A percentile compares a stretch with the other conserved stretches of the same genome.
Evolutionary conservation across 2,329 filamentous ascomycete species (phyloP).

Genomic region (Aspergillus sp.): DNA sequence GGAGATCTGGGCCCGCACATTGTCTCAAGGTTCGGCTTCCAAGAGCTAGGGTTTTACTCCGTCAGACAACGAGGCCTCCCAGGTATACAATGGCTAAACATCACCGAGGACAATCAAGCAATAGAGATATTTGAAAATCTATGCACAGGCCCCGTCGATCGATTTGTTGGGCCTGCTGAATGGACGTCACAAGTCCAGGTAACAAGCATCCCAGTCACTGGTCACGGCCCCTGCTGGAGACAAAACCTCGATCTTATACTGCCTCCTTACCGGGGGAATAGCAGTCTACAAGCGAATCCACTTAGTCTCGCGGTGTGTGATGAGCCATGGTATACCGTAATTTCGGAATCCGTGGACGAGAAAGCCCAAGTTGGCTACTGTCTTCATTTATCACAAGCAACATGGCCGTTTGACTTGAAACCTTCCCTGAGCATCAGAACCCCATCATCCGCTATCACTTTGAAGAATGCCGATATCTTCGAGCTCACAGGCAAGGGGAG

Average conservation of each 20-base stretch:
- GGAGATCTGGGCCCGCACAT: slow-evolving; percentile 43
- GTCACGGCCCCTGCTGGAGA: slow-evolving; percentile 53
- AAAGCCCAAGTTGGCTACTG: slow-evolving; percentile 34
- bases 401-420: slow-evolving; percentile 26
- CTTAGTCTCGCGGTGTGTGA: slow-evolving; percentile 21
- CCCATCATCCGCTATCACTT: slow-evolving; percentile 20
- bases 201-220: slow-evolving; percentile 56
- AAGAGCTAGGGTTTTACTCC: slow-evolving; percentile 53
- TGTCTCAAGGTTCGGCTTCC: slow-evolving; percentile 51
- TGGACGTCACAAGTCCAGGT: slow-evolving; percentile 47
- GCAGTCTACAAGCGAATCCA: slow-evolving; percentile 35
- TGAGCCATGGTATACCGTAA: slow-evolving; percentile 36
- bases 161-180: slow-evolving; percentile 41
- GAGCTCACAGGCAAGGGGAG: slow-evolving; percentile 54
- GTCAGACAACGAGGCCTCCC: slow-evolving; percentile 56
- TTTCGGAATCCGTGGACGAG: slow-evolving; percentile 37
- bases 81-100: slow-evolving; percentile 49
- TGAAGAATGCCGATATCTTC: slow-evolving; percentile 41
- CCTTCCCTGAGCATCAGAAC: slow-evolving; percentile 33
- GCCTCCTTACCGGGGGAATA: slow-evolving; percentile 47
- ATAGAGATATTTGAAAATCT: slow-evolving; percentile 60
- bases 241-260: slow-evolving; percentile 45
- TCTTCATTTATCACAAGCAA: slow-evolving; percentile 32
- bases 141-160: slow-evolving; percentile 51
- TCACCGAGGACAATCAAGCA: slow-evolving; percentile 49